phyloP scores from a whole-genome alignment of 2,329 filamentous ascomycete species.

The Phialophora tarda region DNA sequence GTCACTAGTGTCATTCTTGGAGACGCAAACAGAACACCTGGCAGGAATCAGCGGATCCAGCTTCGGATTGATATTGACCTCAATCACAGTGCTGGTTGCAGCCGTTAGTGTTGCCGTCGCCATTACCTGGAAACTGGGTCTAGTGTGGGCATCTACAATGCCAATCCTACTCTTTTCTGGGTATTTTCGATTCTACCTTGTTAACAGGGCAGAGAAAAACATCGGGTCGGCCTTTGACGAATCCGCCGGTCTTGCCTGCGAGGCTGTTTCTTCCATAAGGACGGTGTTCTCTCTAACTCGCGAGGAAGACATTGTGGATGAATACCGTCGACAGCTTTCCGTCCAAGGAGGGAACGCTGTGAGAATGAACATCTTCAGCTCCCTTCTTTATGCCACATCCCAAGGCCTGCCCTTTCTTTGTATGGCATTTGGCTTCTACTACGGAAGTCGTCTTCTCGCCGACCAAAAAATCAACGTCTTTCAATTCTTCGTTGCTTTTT shows the following conservation, averaged over 20 bases:
- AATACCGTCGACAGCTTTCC: background rate
- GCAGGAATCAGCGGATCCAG: background rate
- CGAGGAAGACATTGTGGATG: slow-evolving; percentile 5
- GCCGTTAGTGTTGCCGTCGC: background rate
- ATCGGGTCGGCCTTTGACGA: background rate
- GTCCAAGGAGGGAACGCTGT: background rate
- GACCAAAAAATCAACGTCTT: background rate
- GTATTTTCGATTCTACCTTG: background rate
- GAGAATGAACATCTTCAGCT: background rate
- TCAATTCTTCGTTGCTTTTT: background rate
- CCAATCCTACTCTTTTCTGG: background rate
- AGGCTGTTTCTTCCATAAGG: slow-evolving; percentile 25
- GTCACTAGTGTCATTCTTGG: background rate
- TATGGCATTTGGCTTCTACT: background rate
- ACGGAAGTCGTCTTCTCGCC: background rate
- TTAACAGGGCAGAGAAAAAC: background rate
- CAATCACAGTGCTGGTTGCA: background rate
- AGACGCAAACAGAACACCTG: background rate
- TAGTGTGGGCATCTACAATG: background rate
- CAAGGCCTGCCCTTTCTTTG: background rate
- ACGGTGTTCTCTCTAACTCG: slow-evolving; percentile 21
- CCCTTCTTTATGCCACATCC: background rate
- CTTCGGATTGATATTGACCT: background rate
- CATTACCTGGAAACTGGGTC: background rate
- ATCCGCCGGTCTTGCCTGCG: slow-evolving; percentile 17